phyloP scores from a whole-genome alignment of 306 rosid genomes.

The Quercus aquifolioides region DNA sequence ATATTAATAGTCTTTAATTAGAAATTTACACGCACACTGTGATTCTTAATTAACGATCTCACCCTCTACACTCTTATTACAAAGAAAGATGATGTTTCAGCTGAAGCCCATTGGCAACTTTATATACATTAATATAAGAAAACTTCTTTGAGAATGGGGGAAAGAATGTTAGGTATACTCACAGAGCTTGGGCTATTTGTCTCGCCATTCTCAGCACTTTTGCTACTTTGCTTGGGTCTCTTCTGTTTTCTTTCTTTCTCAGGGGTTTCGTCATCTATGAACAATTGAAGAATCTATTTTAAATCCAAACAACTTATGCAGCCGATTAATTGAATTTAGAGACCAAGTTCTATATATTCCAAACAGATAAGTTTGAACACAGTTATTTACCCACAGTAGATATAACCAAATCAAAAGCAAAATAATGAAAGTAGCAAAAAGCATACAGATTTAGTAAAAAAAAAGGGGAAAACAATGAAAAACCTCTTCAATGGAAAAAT shows the following conservation, averaged over 20 bases:
- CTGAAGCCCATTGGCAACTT: background rate
- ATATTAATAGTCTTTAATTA: background rate
- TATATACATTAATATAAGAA: background rate
- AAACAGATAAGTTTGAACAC: no score
- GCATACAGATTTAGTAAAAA: no score
- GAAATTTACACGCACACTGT: background rate
- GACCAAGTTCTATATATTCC: no score
- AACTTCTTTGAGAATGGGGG: background rate
- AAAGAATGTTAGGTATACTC: conserved; percentile 14
- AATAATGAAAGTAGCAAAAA: no score
- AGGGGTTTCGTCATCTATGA: background rate
- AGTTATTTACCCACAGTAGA: no score
- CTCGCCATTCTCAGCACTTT: conserved; percentile 4
- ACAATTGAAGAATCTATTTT: no score
- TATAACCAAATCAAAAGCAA: no score
- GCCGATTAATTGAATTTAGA: no score
- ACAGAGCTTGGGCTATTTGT: conserved; percentile 25
- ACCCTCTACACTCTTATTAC: background rate
- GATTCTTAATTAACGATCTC: background rate
- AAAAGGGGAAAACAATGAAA: no score
- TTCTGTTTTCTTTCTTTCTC: background rate
- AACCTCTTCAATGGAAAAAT: no score
- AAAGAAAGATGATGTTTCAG: background rate
- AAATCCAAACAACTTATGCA: no score
- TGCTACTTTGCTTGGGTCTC: background rate